Evolutionary conservation across 116 monocot genomes (phyloP), one percentile per base, ranked within the genome.

Genomic region (Phalaenopsis hybrid): DNA sequence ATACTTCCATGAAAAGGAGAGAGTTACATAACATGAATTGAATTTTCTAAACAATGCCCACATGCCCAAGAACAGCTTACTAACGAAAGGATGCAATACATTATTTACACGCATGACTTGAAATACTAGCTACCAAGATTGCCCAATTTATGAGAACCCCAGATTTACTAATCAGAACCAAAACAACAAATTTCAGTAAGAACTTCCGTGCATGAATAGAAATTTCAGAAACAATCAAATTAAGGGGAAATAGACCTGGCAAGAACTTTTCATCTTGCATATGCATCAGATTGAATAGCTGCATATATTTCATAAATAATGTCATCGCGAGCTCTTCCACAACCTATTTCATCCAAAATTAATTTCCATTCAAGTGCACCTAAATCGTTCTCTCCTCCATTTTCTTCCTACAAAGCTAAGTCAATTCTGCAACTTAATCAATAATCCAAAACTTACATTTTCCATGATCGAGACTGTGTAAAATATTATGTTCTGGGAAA

Each of bases 391-490:
- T 41, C 41, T 72, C 72, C 37, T 72, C 10, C 37, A 37, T 65
- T 6, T 28, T 23, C 59, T 63, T 63, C 55, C 12, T 15, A 55
- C 15, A 21, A 63, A 7, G 70, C 12, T 20, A 34, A 8, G 20
- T 70, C 70, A 28, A 70, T 70, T 34, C 10, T 70, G 4, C 70
- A 70, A 34, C 70, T 70, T 72, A 72, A 72, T 37, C 72, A 72
- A 37, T 41, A 72, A 65, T 25, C 7, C 65, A 65, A 65, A 65
- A 3, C 8, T 63, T 5, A 63, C 3, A 18, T 63, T 5, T 21
- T 15, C 55, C 17, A 55, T 55, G 55, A 15, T 4, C 16, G 55
- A n/a, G 25, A 65, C 65, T 28, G 25, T 23, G 23, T 2, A 3
- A 5, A 59, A 48, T 48, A 48, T 48, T 48, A 48, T 48, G 48